Evolutionary conservation across 371 early-diverging fungal species (phyloP).

Genomic region (Basidiobolus meristosporus): DNA sequence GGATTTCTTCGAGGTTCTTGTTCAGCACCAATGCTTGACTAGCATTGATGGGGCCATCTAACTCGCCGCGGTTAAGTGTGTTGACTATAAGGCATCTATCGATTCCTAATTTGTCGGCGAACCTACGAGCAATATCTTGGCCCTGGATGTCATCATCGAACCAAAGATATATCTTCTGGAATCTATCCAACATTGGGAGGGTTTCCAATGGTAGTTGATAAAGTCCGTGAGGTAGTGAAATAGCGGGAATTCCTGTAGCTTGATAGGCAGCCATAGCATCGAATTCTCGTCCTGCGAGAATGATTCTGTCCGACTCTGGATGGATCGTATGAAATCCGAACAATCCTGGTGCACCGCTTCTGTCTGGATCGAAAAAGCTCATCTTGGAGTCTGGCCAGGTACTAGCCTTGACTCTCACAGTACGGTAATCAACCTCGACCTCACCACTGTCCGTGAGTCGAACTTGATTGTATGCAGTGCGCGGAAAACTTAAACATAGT

Average conservation of each 20-base stretch:
- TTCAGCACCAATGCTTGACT: slow-evolving; percentile 13
- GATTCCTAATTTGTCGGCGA: slow-evolving; percentile 40
- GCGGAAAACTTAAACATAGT: too few relatives aligned
- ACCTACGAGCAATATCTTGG: slow-evolving; percentile 27
- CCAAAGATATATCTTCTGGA: slow-evolving; percentile 43
- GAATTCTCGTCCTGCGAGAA: slow-evolving; percentile 34
- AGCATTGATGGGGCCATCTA: slow-evolving; percentile 19
- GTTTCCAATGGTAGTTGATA: slow-evolving; percentile 39
- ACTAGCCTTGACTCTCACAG: too few relatives aligned
- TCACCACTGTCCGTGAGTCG: slow-evolving; percentile 11
- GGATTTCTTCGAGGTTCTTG: slow-evolving; percentile 10
- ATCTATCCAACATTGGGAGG: slow-evolving; percentile 37
- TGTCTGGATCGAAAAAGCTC: slow-evolving; percentile 3
- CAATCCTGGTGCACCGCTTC: slow-evolving; percentile 2
- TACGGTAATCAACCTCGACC: slow-evolving; percentile 1
- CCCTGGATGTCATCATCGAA: slow-evolving; percentile 48
- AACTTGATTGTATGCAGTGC: too few relatives aligned
- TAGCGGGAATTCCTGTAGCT: slow-evolving; percentile 32
- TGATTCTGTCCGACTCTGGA: slow-evolving; percentile 8
- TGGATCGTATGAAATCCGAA: slow-evolving; percentile 11
- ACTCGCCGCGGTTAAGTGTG: slow-evolving; percentile 11
- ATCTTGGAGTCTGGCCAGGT: too few relatives aligned
- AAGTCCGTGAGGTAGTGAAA: slow-evolving; percentile 24
- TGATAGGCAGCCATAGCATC: slow-evolving; percentile 56
- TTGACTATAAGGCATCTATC: slow-evolving; percentile 28